These are phyloP conservation scores for Avena sativa DNA, from an alignment of 176 grass and related monocot species.

Conservation along the genomic window DNA sequence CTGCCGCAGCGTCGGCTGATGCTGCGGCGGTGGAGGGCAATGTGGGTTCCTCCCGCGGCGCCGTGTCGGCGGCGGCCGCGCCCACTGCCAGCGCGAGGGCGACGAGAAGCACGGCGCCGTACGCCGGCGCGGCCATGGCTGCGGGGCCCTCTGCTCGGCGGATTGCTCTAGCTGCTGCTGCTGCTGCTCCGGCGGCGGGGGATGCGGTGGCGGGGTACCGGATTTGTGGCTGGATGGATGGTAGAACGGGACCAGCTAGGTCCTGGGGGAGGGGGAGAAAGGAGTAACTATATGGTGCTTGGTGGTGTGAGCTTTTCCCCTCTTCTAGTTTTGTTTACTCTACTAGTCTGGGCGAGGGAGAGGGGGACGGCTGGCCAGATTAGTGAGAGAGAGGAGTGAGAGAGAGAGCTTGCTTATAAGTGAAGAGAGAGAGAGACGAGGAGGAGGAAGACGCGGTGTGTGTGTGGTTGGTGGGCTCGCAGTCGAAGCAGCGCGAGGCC, in stretches of 20 bases:
- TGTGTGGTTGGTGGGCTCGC: conserved; percentile 21
- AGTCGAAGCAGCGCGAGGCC: neutral
- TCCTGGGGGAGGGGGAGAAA: neutral
- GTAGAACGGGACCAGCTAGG: neutral
- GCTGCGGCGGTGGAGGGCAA: conserved; percentile 31
- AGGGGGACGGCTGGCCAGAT: conserved; percentile 5
- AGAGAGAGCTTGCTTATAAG: conserved; percentile 57
- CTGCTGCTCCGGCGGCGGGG: neutral
- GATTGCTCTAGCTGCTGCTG: neutral
- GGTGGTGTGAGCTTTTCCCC: conserved; percentile 53
- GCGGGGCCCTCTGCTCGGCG: neutral
- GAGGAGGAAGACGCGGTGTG: conserved; percentile 35
- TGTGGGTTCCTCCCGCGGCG: conserved; percentile 44
- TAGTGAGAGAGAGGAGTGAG: conserved; percentile 1
- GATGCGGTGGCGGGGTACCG: neutral
- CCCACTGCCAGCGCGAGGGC: conserved; percentile 28
- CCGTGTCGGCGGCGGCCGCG: conserved; percentile 21
- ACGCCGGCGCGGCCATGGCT: conserved; percentile 51
- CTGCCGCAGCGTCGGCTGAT: neutral
- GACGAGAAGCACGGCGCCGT: conserved; percentile 49
- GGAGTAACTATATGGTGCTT: conserved; percentile 42
- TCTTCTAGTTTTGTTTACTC: neutral
- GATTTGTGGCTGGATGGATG: neutral
- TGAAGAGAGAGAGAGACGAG: conserved; percentile 36
- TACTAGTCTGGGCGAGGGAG: neutral